These are phyloP conservation scores for Alternaria longipes DNA, from an alignment of 2,329 filamentous ascomycete genomes.

Conservation along the genomic window DNA sequence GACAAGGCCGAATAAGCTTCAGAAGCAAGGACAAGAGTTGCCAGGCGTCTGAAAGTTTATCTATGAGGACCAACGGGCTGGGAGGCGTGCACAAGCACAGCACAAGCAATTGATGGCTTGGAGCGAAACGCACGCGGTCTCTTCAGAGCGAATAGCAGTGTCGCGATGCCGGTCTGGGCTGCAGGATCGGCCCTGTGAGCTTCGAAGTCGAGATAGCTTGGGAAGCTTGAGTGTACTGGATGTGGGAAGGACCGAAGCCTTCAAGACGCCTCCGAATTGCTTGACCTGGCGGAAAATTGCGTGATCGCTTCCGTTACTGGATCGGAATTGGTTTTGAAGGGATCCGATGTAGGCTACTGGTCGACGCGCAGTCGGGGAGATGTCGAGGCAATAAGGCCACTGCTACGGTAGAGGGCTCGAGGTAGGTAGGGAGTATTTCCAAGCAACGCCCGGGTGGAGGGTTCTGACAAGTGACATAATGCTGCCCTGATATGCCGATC, in stretches of 20 bases:
- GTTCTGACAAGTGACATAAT: slow-evolving; percentile 40
- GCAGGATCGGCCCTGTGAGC: slow-evolving; percentile 14
- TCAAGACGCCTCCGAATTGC: slow-evolving; percentile 33
- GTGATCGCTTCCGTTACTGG: slow-evolving; percentile 27
- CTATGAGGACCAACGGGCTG: slow-evolving; percentile 25
- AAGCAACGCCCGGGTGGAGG: slow-evolving; percentile 14
- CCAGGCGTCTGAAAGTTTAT: slow-evolving; percentile 41
- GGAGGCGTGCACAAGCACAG: slow-evolving; percentile 17
- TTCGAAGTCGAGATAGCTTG: slow-evolving; percentile 19
- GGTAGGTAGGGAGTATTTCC: slow-evolving; percentile 10
- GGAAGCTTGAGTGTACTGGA: slow-evolving; percentile 17
- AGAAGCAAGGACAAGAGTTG: slow-evolving; percentile 31
- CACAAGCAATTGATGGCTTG: slow-evolving; percentile 18
- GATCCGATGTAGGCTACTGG: slow-evolving; percentile 3
- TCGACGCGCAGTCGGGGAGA: slow-evolving; percentile 8
- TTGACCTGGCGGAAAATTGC: slow-evolving; percentile 37
- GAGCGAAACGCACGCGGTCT: slow-evolving; percentile 4
- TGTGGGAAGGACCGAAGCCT: slow-evolving; percentile 28
- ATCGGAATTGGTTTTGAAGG: slow-evolving; percentile 4
- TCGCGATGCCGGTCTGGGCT: background rate
- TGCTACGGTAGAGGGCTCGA: background rate
- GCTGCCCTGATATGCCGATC: slow-evolving; percentile 23
- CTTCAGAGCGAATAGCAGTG: slow-evolving; percentile 6
- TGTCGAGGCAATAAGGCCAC: slow-evolving; percentile 12
- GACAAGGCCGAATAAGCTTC: slow-evolving; percentile 42